These are phyloP conservation scores for Zea mays DNA, from an alignment of 176 grass and related monocot genomes.

Conservation along the genomic window DNA sequence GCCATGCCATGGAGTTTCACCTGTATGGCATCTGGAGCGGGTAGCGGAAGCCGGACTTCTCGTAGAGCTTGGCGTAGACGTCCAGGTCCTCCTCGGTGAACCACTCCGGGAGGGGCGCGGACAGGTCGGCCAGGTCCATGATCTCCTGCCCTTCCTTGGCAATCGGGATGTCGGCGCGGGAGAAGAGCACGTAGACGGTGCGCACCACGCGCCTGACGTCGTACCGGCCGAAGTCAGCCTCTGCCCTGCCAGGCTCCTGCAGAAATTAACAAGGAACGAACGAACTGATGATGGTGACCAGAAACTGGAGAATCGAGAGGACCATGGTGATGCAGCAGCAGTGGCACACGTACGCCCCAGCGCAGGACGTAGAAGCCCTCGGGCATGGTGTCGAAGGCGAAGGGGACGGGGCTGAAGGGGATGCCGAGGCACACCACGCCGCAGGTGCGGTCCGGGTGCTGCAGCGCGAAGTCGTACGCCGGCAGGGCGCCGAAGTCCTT, in stretches of 20 bases:
- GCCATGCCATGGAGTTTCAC: background rate
- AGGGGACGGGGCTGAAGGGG: no score
- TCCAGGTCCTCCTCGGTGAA: slow-evolving; percentile 54
- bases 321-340: no score
- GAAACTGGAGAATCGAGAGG: no score
- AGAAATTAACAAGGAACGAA: background rate
- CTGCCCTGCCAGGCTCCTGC: slow-evolving; percentile 56
- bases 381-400: no score
- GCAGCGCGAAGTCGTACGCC: slow-evolving; percentile 50
- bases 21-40: slow-evolving; percentile 62
- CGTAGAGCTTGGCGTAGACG: slow-evolving; percentile 36
- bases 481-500: slow-evolving; percentile 44
- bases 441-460: slow-evolving; percentile 40
- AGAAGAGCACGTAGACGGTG: slow-evolving; percentile 70
- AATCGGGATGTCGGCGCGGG: slow-evolving; percentile 33
- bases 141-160: slow-evolving; percentile 46
- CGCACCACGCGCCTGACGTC: slow-evolving; percentile 52
- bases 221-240: slow-evolving; percentile 44
- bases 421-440: slow-evolving; percentile 46
- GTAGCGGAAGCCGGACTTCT: slow-evolving; percentile 49
- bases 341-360: no score
- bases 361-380: no score
- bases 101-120: slow-evolving; percentile 49
- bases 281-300: background rate
- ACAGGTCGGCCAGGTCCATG: slow-evolving; percentile 56